Evolutionary conservation across 2,329 filamentous ascomycete species (phyloP).

Genomic region (Curvularia hawaiiensis): DNA sequence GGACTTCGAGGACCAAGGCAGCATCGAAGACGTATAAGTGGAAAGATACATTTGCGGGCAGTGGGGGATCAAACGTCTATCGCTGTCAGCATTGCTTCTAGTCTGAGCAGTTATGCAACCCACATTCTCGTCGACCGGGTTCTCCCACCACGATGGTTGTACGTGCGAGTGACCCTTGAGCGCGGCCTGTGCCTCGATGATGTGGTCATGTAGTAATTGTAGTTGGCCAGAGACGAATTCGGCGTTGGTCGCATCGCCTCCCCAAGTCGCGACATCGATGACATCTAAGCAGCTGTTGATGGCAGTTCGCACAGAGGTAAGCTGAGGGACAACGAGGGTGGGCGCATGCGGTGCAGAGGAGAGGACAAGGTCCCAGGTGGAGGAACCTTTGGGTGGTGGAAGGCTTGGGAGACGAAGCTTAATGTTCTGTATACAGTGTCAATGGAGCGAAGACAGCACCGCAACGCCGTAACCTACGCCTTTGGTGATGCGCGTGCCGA

Average conservation of each 20-base stretch:
- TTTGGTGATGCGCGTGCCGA: constrained; percentile 90
- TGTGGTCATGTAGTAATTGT: constrained; percentile 63
- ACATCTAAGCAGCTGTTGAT: constrained; percentile 85
- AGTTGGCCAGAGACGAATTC: constrained; percentile 64
- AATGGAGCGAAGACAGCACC: constrained; percentile 21
- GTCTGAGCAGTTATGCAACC: constrained; percentile 19
- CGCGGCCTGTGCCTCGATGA: constrained; percentile 63
- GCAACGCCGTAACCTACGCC: constrained; percentile 62
- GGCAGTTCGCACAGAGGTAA: constrained; percentile 73
- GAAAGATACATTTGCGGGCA: constrained; percentile 74
- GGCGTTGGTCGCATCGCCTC: constrained; percentile 66
- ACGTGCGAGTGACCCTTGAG: constrained; percentile 61
- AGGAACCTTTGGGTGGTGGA: constrained; percentile 57
- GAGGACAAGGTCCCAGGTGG: constrained; percentile 58
- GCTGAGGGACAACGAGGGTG: constrained; percentile 68
- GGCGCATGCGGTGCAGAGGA: constrained; percentile 60
- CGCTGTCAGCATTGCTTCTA: constrained; percentile 6
- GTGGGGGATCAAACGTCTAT: constrained; percentile 64
- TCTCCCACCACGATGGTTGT: constrained; percentile 61
- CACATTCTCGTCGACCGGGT: constrained; percentile 63
- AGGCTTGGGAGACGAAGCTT: constrained; percentile 77
- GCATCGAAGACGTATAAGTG: constrained; percentile 63
- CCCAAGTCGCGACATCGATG: constrained; percentile 76
- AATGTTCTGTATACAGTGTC: constrained; percentile 62
- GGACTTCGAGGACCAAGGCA: constrained; percentile 65